phyloP scores from a whole-genome alignment of 202 grass and related monocot species.

The Musa balbisiana region DNA sequence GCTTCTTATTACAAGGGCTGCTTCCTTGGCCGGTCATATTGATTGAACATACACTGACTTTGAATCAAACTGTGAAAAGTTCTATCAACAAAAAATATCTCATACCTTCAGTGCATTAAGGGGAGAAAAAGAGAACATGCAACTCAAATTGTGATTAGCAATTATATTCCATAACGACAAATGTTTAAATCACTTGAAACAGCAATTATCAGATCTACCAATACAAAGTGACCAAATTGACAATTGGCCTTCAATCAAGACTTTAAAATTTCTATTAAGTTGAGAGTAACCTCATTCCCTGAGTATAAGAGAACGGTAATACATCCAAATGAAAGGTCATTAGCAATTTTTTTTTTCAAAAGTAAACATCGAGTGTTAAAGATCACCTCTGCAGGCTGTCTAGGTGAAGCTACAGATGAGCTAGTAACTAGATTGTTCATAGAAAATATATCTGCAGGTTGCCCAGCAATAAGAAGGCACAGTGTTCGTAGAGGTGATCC shows the following conservation, averaged over 20 bases:
- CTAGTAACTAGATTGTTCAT: constrained; percentile 31
- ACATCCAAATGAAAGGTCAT: background rate
- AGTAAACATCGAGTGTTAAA: constrained; percentile 17
- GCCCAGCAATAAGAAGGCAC: constrained; percentile 95
- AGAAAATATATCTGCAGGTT: constrained; percentile 90
- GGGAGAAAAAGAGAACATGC: no score
- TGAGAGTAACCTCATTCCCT: no score
- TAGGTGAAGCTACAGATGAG: constrained; percentile 32
- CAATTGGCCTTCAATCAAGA: background rate
- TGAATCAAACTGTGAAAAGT: no score
- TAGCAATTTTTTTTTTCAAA: background rate
- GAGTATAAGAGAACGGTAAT: background rate
- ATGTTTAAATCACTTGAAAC: background rate
- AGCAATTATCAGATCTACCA: background rate
- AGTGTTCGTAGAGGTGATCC: constrained; percentile 88
- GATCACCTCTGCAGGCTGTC: constrained; percentile 64
- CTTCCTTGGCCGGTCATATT: no score
- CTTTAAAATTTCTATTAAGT: no score
- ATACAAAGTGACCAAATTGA: background rate
- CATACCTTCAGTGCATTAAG: no score
- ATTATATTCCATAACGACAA: background rate
- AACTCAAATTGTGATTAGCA: no score
- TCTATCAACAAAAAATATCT: no score
- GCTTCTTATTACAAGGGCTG: no score
- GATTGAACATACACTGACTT: no score